A percentile compares a stretch with the other conserved stretches of the same genome.
These are phyloP conservation scores for Haematococcus lacustris DNA, from an alignment of 139 green algal genomes.

Conservation along the genomic window DNA sequence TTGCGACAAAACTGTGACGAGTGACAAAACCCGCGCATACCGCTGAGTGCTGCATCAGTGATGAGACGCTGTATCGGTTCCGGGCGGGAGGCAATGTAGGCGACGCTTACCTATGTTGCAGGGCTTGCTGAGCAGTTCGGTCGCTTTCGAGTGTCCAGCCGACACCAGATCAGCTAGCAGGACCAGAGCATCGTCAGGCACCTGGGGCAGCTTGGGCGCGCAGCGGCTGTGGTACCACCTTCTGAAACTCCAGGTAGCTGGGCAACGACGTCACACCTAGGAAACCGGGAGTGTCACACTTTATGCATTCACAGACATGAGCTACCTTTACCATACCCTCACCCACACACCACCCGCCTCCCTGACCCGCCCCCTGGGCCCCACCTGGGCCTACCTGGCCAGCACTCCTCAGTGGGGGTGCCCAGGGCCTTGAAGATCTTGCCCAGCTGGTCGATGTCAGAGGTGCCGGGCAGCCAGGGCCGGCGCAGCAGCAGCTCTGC, in stretches of 20 bases:
- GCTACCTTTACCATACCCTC: not conserved
- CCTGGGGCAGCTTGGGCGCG: not conserved
- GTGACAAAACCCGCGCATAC: not conserved
- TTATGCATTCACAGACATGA: not conserved
- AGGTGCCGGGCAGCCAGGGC: conserved; percentile 71
- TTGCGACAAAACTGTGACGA: not conserved
- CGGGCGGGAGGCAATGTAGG: not conserved
- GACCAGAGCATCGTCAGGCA: conserved; percentile 55
- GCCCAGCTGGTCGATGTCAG: conserved; percentile 75
- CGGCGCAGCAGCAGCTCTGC: conserved; percentile 65
- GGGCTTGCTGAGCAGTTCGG: conserved; percentile 10
- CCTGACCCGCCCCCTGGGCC: conserved; percentile 27
- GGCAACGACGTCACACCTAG: conserved; percentile 34
- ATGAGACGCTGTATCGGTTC: not conserved
- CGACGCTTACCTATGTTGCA: conserved; percentile 6
- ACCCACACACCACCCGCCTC: not conserved
- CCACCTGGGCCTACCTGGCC: conserved; percentile 54
- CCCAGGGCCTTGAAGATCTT: conserved; percentile 74
- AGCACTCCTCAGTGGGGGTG: conserved; percentile 59
- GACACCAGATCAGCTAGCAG: conserved; percentile 37
- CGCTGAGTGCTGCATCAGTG: not conserved
- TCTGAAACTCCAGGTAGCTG: conserved; percentile 50
- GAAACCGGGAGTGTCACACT: not conserved
- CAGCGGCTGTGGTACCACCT: not conserved
- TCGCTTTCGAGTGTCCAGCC: conserved; percentile 31